Conservation (phyloP, 495 filamentous ascomycete genomes). For the Echria macrotheca region DNA sequence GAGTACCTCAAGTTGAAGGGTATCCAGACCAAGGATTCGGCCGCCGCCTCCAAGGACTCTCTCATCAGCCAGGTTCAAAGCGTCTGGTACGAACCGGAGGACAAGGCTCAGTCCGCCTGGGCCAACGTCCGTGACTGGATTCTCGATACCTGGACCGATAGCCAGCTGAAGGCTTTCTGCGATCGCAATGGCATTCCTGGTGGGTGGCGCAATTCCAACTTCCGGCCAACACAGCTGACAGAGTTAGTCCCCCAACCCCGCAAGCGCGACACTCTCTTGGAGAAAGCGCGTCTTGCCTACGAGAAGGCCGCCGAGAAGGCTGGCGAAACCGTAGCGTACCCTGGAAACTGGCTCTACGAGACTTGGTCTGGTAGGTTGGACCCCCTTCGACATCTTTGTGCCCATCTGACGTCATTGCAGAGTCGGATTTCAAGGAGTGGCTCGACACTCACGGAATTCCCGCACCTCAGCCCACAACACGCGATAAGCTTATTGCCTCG, state of each 20-base stretch:
- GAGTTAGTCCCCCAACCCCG: conserved; percentile 74
- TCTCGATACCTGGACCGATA: conserved; percentile 72
- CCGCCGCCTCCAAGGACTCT: conserved; percentile 58
- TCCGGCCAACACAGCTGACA: too few relatives aligned
- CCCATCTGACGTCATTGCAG: conserved; percentile 9
- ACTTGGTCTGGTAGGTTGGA: conserved; percentile 64
- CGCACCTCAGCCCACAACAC: conserved; percentile 77
- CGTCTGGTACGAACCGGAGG: conserved; percentile 70
- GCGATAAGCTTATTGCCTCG: conserved; percentile 80
- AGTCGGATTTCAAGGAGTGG: conserved; percentile 59
- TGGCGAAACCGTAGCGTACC: conserved; percentile 75
- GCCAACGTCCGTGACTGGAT: conserved; percentile 80
- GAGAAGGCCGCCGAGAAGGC: conserved; percentile 75
- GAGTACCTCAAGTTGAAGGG: conserved; percentile 64
- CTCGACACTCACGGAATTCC: conserved; percentile 85
- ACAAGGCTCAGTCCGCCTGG: conserved; percentile 64
- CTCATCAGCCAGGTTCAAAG: conserved; percentile 63
- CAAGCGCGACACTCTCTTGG: conserved; percentile 75
- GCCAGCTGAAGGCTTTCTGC: conserved; percentile 83
- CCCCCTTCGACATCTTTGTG: not conserved
- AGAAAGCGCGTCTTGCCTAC: conserved; percentile 74
- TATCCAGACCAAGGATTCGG: conserved; percentile 56
- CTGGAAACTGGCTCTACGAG: conserved; percentile 93
- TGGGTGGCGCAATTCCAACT: too few relatives aligned
- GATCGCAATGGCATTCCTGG: conserved; percentile 82